Conservation (phyloP, 2,329 filamentous ascomycete genomes). For the Volutella citrinella region DNA sequence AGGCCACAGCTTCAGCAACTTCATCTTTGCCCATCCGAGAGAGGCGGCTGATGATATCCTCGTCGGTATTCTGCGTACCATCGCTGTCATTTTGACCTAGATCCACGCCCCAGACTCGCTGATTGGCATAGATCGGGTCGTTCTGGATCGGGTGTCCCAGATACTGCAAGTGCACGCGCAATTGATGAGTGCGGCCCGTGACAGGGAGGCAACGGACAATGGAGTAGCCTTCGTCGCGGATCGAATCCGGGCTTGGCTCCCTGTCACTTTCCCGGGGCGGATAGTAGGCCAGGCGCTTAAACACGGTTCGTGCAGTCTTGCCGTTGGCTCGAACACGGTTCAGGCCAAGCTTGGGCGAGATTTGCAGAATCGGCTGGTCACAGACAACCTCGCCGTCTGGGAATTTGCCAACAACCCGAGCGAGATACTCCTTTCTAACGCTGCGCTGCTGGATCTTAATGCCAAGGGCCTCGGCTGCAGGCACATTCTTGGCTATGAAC, state of each 20-base stretch:
- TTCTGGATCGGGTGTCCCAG: constrained; percentile 94
- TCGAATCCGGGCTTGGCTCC: constrained; percentile 18
- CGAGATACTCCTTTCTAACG: constrained; percentile 93
- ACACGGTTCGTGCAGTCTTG: constrained; percentile 85
- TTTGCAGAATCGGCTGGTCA: constrained; percentile 88
- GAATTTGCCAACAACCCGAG: constrained; percentile 86
- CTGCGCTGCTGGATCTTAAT: constrained; percentile 75
- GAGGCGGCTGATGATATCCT: constrained; percentile 83
- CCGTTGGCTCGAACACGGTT: constrained; percentile 94
- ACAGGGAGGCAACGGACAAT: constrained; percentile 92
- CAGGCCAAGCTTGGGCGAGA: constrained; percentile 90
- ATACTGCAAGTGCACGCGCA: constrained; percentile 92
- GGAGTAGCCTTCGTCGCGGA: constrained; percentile 74
- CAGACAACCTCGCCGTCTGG: constrained; percentile 89
- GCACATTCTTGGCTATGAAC: constrained; percentile 89
- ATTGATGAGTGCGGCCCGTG: constrained; percentile 91
- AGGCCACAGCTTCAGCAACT: constrained; percentile 83
- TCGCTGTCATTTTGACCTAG: constrained; percentile 69
- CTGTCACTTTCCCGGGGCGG: constrained; percentile 45
- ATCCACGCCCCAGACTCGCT: constrained; percentile 80
- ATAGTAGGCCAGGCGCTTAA: constrained; percentile 91
- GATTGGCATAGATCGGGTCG: constrained; percentile 96
- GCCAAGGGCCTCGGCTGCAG: constrained; percentile 74
- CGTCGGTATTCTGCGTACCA: constrained; percentile 69
- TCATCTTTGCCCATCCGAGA: constrained; percentile 93